These are phyloP conservation scores for Coprinopsis strossmayeri DNA, from an alignment of 768 basidiomycete genomes.

Conservation along the genomic window DNA sequence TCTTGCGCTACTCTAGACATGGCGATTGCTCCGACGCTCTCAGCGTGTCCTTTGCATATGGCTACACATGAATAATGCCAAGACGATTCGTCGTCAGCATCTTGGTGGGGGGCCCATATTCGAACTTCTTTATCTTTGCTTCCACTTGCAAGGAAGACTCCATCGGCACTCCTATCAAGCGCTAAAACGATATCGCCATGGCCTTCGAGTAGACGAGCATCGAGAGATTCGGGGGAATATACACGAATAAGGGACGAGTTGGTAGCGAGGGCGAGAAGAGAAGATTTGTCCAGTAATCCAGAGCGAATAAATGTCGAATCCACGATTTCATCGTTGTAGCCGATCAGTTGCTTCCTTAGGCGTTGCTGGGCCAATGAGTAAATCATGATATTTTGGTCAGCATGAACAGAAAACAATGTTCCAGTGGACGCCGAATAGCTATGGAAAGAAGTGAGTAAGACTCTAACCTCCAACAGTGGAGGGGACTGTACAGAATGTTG, in stretches of 20 bases:
- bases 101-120: conserved; percentile 57
- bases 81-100: conserved; percentile 11
- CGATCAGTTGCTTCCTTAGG: conserved; percentile 78
- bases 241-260: conserved; percentile 94
- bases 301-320: conserved; percentile 67
- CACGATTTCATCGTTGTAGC: conserved; percentile 97
- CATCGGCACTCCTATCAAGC: conserved; percentile 62
- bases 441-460: no score
- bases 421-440: conserved; percentile 67
- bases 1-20: conserved; percentile 53
- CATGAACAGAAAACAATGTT: conserved; percentile 77
- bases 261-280: conserved; percentile 87
- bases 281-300: conserved; percentile 24
- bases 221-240: conserved; percentile 69
- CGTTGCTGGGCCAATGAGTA: conserved; percentile 67
- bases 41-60: conserved; percentile 89
- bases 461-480: no score
- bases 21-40: conserved; percentile 87
- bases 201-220: conserved; percentile 81
- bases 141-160: conserved; percentile 77
- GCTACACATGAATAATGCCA: conserved; percentile 75
- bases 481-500: conserved; percentile 66
- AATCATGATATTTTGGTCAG: conserved; percentile 95
- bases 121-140: conserved; percentile 89
- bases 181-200: conserved; percentile 91